Evolutionary conservation across 768 basidiomycete species (phyloP), one percentile per base, ranked within the genome.

Genomic region (Calocera cornea): DNA sequence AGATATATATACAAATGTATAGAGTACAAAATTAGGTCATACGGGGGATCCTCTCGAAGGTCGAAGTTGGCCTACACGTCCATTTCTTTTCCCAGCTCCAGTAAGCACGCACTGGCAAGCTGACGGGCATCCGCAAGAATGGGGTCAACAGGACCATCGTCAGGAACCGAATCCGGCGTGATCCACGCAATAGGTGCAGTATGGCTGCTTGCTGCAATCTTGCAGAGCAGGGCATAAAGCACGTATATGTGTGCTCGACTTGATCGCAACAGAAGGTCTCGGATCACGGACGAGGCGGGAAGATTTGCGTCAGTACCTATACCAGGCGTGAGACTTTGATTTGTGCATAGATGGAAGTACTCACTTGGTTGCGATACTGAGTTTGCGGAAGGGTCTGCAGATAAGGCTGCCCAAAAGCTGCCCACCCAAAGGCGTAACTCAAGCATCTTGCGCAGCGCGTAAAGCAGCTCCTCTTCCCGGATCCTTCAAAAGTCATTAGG

Each of bases 381-480:
- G 71, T 83, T 81, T 54, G 79, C 75, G 0, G 86, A 82, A 0
- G 90, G 87, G 7, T 84, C 72, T n/a, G 84, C 82, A 0, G 89
- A 88, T 7, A 87, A 73, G 0, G 88, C 86, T 0, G 89, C 88
- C 87, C 87, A 90, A 8, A 93, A 76, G 1, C 86, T 85, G 1
- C 89, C 89, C 14, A 86, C 79, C 84, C 85, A 89, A 11, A 97
- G 77, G n/a, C 81, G 80, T 24, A 94, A 78, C 38, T 83, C 81
- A 14, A 85, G 79, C n/a, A 97, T 78, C 69, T 91, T 90, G 44
- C 84, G 84, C 14, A 97, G 77, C 31, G 93, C 83, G 73, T 94
- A 95, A 1, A 95, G 74, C 16, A 98, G 74, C 72, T 97, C 95
- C 71, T 95, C 92, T 75, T 97, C 93, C 29, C 92, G 83, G 0